Percentiles rank a stretch among this genome's conserved stretches.
phyloP scores from a whole-genome alignment of 176 grass and related monocot genomes.

The Phoenix dactylifera region DNA sequence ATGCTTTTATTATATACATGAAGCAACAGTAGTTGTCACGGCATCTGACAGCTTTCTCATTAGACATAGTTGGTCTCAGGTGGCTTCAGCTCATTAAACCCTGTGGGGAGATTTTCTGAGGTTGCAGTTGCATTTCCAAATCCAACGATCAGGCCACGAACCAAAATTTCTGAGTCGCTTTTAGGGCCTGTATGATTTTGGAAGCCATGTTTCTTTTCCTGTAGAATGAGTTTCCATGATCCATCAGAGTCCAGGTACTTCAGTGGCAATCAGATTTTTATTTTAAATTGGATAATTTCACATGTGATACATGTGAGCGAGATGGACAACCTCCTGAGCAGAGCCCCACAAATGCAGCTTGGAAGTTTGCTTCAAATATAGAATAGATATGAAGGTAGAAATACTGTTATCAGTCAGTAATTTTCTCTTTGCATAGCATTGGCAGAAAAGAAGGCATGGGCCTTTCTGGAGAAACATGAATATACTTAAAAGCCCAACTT shows the following conservation, averaged over 20 bases:
- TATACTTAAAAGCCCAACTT: no score
- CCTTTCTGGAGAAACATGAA: no score
- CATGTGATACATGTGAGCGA: no score
- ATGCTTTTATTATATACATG: constrained; percentile 64
- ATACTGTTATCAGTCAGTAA: no score
- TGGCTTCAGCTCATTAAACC: constrained; percentile 26
- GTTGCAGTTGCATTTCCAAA: constrained; percentile 62
- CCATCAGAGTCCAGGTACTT: no score
- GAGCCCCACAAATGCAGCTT: no score
- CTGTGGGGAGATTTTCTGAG: constrained; percentile 33
- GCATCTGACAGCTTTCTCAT: constrained; percentile 47
- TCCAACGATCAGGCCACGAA: constrained; percentile 40
- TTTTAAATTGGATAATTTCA: background rate
- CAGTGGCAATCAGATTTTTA: background rate
- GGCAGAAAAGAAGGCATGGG: no score
- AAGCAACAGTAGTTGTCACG: constrained; percentile 63
- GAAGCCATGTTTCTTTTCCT: constrained; percentile 31
- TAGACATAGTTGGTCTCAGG: constrained; percentile 35
- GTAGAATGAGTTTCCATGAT: no score
- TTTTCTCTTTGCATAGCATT: no score
- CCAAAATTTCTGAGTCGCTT: constrained; percentile 16
- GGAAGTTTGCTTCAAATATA: no score
- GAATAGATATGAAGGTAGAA: no score
- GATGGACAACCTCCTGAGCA: no score
- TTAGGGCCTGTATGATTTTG: constrained; percentile 17